A percentile compares a stretch with the other conserved stretches of the same genome.
These are phyloP conservation scores for Xylariaceae sp. DNA, from an alignment of 2,329 filamentous ascomycete species.

Conservation along the genomic window DNA sequence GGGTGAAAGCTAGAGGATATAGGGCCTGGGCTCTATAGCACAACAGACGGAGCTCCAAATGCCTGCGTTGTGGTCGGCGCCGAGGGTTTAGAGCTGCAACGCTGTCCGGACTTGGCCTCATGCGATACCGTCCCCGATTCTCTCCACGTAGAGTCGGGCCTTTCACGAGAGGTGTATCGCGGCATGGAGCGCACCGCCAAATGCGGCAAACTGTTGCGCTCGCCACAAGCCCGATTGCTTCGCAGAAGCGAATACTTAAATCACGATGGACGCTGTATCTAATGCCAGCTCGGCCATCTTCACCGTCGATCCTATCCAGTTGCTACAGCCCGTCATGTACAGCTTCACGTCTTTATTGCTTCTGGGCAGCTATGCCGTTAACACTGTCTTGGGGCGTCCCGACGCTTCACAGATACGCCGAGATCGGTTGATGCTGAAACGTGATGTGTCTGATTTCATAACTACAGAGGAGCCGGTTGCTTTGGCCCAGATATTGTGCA, in stretches of 20 bases:
- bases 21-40: background rate
- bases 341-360: slow-evolving; percentile 47
- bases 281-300: slow-evolving; percentile 16
- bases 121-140: slow-evolving; percentile 1
- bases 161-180: slow-evolving; percentile 1
- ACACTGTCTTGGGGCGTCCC: slow-evolving; percentile 47
- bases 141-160: slow-evolving; percentile 12
- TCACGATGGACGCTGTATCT: slow-evolving; percentile 24
- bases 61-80: background rate
- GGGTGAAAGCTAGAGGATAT: background rate
- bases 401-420: slow-evolving; percentile 28
- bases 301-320: slow-evolving; percentile 22
- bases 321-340: slow-evolving; percentile 45
- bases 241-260: slow-evolving; percentile 21
- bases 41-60: background rate
- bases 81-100: background rate
- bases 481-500: slow-evolving; percentile 50
- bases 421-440: slow-evolving; percentile 39
- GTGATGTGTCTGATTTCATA: slow-evolving; percentile 51
- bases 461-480: slow-evolving; percentile 49
- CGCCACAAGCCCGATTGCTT: slow-evolving; percentile 3
- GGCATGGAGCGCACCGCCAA: background rate
- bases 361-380: slow-evolving; percentile 48
- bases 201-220: slow-evolving; percentile 1
- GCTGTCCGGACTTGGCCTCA: background rate